Conservation (phyloP, 176 grass and related monocot genomes). For the Chrysopogon serrulatus region DNA sequence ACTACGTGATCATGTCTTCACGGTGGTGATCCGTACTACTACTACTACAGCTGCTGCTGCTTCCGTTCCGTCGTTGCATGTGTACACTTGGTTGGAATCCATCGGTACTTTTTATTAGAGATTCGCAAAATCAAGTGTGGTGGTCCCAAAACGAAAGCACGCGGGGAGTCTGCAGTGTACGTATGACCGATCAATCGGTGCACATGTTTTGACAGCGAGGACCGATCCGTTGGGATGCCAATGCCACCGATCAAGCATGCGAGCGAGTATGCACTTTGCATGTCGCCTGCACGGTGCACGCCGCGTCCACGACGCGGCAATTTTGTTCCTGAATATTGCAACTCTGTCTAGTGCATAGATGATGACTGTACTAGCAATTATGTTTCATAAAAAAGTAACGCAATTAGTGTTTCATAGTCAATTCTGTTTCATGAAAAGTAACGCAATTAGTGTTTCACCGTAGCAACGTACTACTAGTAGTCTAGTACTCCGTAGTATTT, state of each 20-base stretch:
- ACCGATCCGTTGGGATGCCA: background rate
- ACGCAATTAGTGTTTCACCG: background rate
- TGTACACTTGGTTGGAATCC: background rate
- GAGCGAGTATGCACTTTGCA: too few species aligned
- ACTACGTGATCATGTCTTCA: background rate
- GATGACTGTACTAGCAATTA: too few species aligned
- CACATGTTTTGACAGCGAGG: background rate
- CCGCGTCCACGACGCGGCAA: too few species aligned
- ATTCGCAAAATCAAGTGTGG: background rate
- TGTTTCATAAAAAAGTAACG: too few species aligned
- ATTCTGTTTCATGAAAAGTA: background rate
- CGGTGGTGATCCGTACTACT: background rate
- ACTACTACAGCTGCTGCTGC: too few species aligned
- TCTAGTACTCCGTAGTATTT: too few species aligned
- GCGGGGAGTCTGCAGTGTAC: too few species aligned
- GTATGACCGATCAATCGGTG: background rate
- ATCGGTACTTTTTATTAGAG: background rate
- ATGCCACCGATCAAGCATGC: background rate
- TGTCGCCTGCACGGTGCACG: too few species aligned
- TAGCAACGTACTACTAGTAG: background rate
- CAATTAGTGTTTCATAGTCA: background rate
- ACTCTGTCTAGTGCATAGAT: too few species aligned
- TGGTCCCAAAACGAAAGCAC: background rate
- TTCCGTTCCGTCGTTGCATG: too few species aligned
- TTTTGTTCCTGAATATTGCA: too few species aligned